phyloP scores from a whole-genome alignment of 768 basidiomycete species.

The Mycena epipterygia region DNA sequence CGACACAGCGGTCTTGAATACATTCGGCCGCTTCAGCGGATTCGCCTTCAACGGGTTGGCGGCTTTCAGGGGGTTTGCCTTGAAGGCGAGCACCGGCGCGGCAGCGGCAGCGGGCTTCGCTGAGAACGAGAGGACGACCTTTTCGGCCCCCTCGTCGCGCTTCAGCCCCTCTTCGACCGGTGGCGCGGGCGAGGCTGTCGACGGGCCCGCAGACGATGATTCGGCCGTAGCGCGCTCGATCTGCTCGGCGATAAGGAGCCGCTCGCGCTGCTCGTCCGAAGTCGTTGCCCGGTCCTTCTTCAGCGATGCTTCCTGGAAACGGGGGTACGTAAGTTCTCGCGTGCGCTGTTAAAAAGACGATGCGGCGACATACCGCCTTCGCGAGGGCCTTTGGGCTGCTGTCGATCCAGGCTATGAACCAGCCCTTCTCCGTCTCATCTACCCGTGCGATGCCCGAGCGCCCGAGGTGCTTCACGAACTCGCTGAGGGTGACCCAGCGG shows the following conservation, averaged over 20 bases:
- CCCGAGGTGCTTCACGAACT: slow-evolving; percentile 93
- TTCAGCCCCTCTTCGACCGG: slow-evolving; percentile 73
- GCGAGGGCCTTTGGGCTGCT: slow-evolving; percentile 95
- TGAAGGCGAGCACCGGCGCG: slow-evolving; percentile 61
- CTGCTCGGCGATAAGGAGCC: slow-evolving; percentile 90
- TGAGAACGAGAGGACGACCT: slow-evolving; percentile 81
- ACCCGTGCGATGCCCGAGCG: slow-evolving; percentile 89
- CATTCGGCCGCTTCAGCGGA: slow-evolving; percentile 79
- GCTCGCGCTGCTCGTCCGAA: slow-evolving; percentile 96
- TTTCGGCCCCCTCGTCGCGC: slow-evolving; percentile 79
- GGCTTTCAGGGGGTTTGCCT: slow-evolving; percentile 74
- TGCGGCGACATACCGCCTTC: slow-evolving; percentile 72
- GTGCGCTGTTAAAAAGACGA: background rate
- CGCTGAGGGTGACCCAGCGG: slow-evolving; percentile 97
- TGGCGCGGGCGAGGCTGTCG: slow-evolving; percentile 50
- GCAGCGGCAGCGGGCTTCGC: slow-evolving; percentile 61
- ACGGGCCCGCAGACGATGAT: slow-evolving; percentile 46
- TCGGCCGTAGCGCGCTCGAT: slow-evolving; percentile 87
- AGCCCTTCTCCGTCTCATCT: slow-evolving; percentile 99
- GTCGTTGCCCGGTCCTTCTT: slow-evolving; percentile 94
- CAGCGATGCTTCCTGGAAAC: slow-evolving; percentile 77
- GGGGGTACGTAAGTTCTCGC: slow-evolving; percentile 22
- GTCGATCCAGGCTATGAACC: slow-evolving; percentile 98
- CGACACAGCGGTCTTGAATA: slow-evolving; percentile 70
- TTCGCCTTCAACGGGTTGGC: slow-evolving; percentile 40